Base-by-base conservation (phyloP, 352 stramenopile genomes). In the Phytophthora uliginosa region DNA sequence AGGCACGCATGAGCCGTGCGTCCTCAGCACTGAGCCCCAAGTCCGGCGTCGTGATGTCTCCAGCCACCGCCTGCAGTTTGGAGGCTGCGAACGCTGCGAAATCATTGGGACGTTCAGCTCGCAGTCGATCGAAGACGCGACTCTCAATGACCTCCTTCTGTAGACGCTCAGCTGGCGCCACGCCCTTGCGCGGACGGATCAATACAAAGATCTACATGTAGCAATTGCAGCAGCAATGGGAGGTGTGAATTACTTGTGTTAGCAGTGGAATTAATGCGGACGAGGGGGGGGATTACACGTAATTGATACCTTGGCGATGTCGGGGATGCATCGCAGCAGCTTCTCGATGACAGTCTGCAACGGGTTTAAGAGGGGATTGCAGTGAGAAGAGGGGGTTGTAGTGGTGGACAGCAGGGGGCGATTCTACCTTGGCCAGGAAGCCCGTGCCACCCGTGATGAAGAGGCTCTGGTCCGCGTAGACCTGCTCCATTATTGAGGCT, bases 391-490 rank as follows among this genome's bases (percentile, higher is more conserved):
- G 61, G 34, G 42, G 59, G 22, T 28, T 20, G 38, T 7, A 24
- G 2, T 6, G 42, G 18, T 7, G 6, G 22, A 12, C 3, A 22
- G 50, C 13, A 38, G 22, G 12, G 31, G 0, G 47, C 13, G 10
- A 20, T 6, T 61, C 24, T 66, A 92, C 90, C 74, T 97, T 97
- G 65, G 84, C 91, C 40, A 96, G 77, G 73, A 97, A 97, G 69
- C 91, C 90, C 52, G 90, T 97, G 64, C 78, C 91, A 54, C 91
- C 91, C n/a, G 91, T 96, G 67, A 97, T 65, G 66, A 97, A 94
- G 60, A 97, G 68, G 33, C 78, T 81, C 51, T 93, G 90, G 40
- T 78, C 84, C 12, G 80, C 64, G 62, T 90, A 93, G 34, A 81
- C 47, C 48, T 86, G 61, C 67, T 93, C 82, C 78, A 93, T 93